Percentiles rank a stretch among this genome's conserved stretches.
These are phyloP conservation scores for Erodium moschatum DNA, from an alignment of 441 rosid species.

Conservation along the genomic window DNA sequence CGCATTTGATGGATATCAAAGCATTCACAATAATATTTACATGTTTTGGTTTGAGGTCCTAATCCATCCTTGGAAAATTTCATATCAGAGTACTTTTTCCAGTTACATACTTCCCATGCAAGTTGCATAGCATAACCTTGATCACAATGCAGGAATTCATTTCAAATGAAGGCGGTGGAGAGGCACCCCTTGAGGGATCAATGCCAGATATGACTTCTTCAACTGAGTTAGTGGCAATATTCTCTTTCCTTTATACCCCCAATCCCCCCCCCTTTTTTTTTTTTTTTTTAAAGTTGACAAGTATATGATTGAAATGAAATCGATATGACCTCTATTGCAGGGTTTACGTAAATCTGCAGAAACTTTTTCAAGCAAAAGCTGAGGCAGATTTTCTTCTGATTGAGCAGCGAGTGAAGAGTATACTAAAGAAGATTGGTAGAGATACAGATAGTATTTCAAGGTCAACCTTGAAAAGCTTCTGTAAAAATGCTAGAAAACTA, in stretches of 20 bases:
- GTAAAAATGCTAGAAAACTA: slow-evolving; percentile 87
- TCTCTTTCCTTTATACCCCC: background rate
- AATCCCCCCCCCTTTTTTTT: background rate
- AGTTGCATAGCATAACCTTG: background rate
- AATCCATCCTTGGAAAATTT: too few relatives aligned
- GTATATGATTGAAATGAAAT: background rate
- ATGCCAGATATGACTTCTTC: slow-evolving; percentile 98
- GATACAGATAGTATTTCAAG: slow-evolving; percentile 58
- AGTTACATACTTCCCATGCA: background rate
- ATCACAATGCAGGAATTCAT: slow-evolving; percentile 59
- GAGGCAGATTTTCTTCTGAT: slow-evolving; percentile 69
- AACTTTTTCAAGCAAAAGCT: slow-evolving; percentile 77
- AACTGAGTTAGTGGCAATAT: slow-evolving; percentile 59
- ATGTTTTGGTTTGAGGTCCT: too few relatives aligned
- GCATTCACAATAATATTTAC: too few relatives aligned
- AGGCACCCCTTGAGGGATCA: slow-evolving; percentile 89
- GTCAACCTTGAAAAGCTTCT: slow-evolving; percentile 58
- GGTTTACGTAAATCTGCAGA: slow-evolving; percentile 80
- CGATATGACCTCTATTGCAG: slow-evolving; percentile 32
- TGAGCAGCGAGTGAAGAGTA: slow-evolving; percentile 51
- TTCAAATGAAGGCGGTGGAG: slow-evolving; percentile 73
- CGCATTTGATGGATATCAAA: too few relatives aligned
- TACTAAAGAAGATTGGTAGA: slow-evolving; percentile 59
- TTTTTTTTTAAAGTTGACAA: slow-evolving; percentile 13
- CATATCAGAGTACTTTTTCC: too few relatives aligned